These are phyloP conservation scores for Russula foetens DNA, from an alignment of 768 basidiomycete genomes.

Conservation along the genomic window DNA sequence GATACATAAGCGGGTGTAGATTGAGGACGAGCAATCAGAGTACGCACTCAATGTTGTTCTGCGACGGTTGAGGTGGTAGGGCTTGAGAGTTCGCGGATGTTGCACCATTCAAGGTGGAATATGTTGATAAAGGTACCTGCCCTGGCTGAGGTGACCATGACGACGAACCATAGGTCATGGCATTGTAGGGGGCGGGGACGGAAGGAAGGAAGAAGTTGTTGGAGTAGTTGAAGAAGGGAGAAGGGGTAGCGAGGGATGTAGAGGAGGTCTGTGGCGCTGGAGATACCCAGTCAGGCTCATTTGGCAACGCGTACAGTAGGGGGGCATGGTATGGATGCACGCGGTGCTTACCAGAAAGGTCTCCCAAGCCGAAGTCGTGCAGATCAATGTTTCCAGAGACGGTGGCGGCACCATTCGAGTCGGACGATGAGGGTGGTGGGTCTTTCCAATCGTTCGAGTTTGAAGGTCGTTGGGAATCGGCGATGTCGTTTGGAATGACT, in stretches of 20 bases:
- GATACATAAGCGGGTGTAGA: constrained; percentile 14
- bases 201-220: constrained; percentile 34
- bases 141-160: constrained; percentile 37
- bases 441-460: constrained; percentile 31
- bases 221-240: constrained; percentile 29
- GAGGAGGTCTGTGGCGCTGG: constrained; percentile 33
- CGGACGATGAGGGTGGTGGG: constrained; percentile 23
- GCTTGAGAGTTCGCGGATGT: constrained; percentile 39
- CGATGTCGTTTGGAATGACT: constrained; percentile 4
- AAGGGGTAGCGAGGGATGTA: constrained; percentile 30
- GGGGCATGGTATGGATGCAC: constrained; percentile 7
- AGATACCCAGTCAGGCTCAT: constrained; percentile 7
- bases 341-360: constrained; percentile 20
- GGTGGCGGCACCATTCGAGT: constrained; percentile 24
- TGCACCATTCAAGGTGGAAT: constrained; percentile 75
- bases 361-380: constrained; percentile 19
- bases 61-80: constrained; percentile 29
- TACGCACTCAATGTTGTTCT: constrained; percentile 20
- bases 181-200: constrained; percentile 41
- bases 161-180: constrained; percentile 44
- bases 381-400: constrained; percentile 25
- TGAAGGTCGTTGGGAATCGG: constrained; percentile 25
- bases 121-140: constrained; percentile 56
- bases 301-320: not conserved
- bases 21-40: not conserved